A percentile compares a stretch with the other conserved stretches of the same genome.
Conservation (phyloP, 306 rosid species). For the Gillenia trifoliata region DNA sequence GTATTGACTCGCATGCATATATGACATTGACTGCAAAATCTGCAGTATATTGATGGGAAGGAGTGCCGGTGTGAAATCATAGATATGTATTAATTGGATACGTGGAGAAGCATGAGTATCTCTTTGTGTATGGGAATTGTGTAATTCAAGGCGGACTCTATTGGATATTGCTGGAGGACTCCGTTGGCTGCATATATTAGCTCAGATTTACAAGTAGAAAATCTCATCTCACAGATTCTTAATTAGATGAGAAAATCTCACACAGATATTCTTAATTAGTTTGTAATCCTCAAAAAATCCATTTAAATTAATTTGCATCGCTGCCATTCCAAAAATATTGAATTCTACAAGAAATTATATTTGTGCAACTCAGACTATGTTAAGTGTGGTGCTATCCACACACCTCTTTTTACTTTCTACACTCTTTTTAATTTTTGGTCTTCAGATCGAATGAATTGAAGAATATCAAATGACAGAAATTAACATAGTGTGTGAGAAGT, state of each 20-base stretch:
- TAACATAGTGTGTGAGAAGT: accelerated
- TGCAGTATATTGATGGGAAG: neutral
- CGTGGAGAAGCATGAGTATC: constrained; percentile 22
- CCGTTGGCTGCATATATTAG: neutral
- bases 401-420: accelerated
- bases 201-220: constrained; percentile 30
- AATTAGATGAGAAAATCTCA: neutral
- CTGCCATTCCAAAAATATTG: neutral
- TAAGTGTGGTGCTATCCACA: neutral
- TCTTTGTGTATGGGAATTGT: constrained; percentile 29
- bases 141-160: constrained; percentile 37
- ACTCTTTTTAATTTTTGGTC: accelerated
- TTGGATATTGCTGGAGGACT: constrained; percentile 34
- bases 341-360: neutral
- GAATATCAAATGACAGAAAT: accelerated
- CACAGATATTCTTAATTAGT: neutral
- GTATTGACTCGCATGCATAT: no score
- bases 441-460: no score
- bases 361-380: no score
- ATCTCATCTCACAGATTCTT: neutral
- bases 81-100: neutral
- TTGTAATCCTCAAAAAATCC: neutral
- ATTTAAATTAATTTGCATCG: constrained; percentile 5
- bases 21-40: neutral
- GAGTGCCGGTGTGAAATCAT: neutral